Conservation (phyloP, 257 asterid genomes). For the Scutellaria galericulata region DNA sequence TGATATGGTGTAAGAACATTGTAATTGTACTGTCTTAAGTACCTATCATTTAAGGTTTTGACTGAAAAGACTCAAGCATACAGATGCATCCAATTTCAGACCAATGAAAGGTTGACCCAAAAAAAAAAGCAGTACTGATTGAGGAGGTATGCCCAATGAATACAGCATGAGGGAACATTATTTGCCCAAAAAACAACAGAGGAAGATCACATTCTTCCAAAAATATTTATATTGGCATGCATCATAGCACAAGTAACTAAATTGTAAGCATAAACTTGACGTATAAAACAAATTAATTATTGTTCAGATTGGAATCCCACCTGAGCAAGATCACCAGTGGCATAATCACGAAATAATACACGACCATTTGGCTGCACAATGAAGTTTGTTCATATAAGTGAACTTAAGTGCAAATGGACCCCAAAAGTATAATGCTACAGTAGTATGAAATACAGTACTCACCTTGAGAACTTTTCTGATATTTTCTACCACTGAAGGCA, state of each 20-base stretch:
- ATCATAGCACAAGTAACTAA: conserved; percentile 7
- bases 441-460: conserved; percentile 34
- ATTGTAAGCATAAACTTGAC: conserved; percentile 10
- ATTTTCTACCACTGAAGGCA: conserved; percentile 75
- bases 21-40: background rate
- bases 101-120: background rate
- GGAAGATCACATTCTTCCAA: background rate
- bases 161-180: background rate
- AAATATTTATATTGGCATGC: background rate
- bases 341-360: conserved; percentile 93
- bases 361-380: conserved; percentile 78
- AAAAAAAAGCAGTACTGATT: background rate
- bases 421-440: conserved; percentile 2
- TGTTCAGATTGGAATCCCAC: conserved; percentile 45
- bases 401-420: conserved; percentile 22
- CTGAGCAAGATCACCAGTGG: conserved; percentile 99
- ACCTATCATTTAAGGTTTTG: background rate
- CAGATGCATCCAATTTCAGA: background rate
- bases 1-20: conserved; percentile 18
- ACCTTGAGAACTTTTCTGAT: conserved; percentile 88
- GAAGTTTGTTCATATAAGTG: conserved; percentile 33
- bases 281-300: conserved; percentile 12
- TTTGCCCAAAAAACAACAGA: background rate
- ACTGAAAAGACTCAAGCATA: conserved; percentile 6
- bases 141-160: background rate